Evolutionary conservation across 192 early-diverging fungal species (phyloP), one percentile per base, ranked within the genome.

Genomic region (Entomortierella lignicola): DNA sequence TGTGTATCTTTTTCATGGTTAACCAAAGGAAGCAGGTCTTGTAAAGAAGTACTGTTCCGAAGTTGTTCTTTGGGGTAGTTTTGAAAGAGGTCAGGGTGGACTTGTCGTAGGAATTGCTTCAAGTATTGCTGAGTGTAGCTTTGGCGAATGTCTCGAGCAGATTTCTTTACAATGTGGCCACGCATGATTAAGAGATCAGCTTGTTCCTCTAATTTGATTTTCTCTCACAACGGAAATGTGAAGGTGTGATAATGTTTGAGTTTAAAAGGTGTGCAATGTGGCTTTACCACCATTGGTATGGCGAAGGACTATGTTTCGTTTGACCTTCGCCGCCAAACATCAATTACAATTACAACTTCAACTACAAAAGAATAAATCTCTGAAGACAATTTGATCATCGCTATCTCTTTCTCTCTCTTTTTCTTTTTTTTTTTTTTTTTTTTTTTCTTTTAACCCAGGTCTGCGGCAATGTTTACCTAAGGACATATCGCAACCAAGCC

Each of bases 51-150:
- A 23, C 75, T 70, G 52, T 79, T 79, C 47, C 48, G 66, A 31
- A 79, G 75, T 21, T 79, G 75, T 17, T 79, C 75, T 27, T 69
- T 70, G 31, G 75, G 75, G n/a, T 70, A 51, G 31, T 70, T 53
- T 37, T 70, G 75, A 60, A 79, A 79, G 23, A 79, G 43, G 15
- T 79, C 75, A 4, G 75, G 75, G 18, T 79, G 75, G 0, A 79
- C 75, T 18, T 31, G 63, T 37, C 75, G 75, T 0, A 79, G 63
- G 42, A 79, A 68, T 17, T 43, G 55, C 55, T 65, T 70, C 44
- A 79, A 17, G 57, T 70, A 70, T 30, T 66, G 75, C 26, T 79
- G 75, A 7, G 70, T 21, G 31, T 79, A 79, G 41, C 21, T 32
- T 2, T 70, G 66, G 18, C 68, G 62, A 6, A 79, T 18, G 20